Base-by-base conservation (phyloP, 306 rosid species). In the Quercus berberidifolia region DNA sequence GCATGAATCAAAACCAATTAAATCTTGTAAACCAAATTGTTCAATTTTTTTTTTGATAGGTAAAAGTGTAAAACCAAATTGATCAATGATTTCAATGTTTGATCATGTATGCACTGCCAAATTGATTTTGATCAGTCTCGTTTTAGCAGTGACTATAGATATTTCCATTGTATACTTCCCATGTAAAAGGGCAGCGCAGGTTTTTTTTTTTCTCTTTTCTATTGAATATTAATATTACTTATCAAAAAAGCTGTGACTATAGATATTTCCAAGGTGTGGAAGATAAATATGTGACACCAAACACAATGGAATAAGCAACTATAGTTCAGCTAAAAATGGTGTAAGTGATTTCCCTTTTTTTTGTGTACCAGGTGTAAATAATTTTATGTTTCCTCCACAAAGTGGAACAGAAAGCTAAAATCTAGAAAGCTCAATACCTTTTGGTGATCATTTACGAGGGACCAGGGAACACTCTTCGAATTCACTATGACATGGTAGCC, bases 381-480 rank as follows among this genome's bases (percentile, higher is more conserved):
- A 17, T 6, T 31, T 63, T 17, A 7, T 28, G 41, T 15, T 30
- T 17, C 33, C 20, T 30, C 11, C 72, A 18, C 6, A 67, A 35
- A 67, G 35, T 5, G 6, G 72, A 33, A 67, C 38, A 33, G 25
- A 19, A 19, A 31, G 71, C 52, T 31, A 20, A 43, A 41, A 31
- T 55, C 5, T 5, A 58, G 49, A 64, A 35, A 67, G 21, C 12
- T 74, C 68, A 78, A 75, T 84, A 94, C 98, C 97, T 92, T 95
- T 62, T 90, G 97, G 77, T 84, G 91, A 81, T 95, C 97, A 41
- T 85, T 89, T 74, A 95, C 81, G 63, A 95, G 96, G 15, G 99
- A 95, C 76, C 90, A 76, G 0, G 98, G 99, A 57, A 95, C 76
- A 15, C 88, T 90, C 90, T 80, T 95, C 80, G 86, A 92, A 77